phyloP scores from a whole-genome alignment of 2,329 filamentous ascomycete genomes.

The Atkinsonella texensis region DNA sequence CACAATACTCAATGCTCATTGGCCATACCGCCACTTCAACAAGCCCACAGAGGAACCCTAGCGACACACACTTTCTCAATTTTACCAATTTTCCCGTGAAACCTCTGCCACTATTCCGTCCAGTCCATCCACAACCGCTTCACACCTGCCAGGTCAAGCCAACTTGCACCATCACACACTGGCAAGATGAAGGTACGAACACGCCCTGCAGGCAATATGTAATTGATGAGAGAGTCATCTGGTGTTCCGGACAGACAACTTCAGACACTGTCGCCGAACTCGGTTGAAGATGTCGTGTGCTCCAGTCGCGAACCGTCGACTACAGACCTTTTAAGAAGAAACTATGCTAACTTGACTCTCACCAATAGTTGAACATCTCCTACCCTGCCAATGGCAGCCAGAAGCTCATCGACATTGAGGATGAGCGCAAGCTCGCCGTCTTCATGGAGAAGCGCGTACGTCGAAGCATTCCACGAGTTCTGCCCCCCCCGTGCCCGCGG shows the following conservation, averaged over 20 bases:
- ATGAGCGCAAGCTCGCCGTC: conserved; percentile 97
- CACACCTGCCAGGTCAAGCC: conserved; percentile 29
- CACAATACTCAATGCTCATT: conserved; percentile 16
- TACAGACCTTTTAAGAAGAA: background rate
- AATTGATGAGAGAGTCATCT: background rate
- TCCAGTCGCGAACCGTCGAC: background rate
- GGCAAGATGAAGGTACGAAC: conserved; percentile 36
- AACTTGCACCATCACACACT: conserved; percentile 33
- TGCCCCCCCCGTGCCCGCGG: background rate
- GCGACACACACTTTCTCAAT: conserved; percentile 29
- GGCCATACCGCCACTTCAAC: conserved; percentile 11
- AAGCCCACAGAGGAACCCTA: conserved; percentile 23
- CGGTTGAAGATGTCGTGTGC: background rate
- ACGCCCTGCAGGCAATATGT: background rate
- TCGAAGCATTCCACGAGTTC: conserved; percentile 15
- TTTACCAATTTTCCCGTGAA: conserved; percentile 23
- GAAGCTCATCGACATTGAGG: conserved; percentile 97
- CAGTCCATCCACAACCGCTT: conserved; percentile 20
- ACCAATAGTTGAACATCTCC: conserved; percentile 49
- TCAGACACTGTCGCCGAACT: background rate
- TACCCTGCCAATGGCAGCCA: conserved; percentile 99
- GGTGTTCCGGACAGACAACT: background rate
- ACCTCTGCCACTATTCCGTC: background rate
- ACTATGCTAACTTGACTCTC: conserved; percentile 20
- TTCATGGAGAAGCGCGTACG: conserved; percentile 96